phyloP scores from a whole-genome alignment of 371 early-diverging fungal species.

The Mucor indicus region DNA sequence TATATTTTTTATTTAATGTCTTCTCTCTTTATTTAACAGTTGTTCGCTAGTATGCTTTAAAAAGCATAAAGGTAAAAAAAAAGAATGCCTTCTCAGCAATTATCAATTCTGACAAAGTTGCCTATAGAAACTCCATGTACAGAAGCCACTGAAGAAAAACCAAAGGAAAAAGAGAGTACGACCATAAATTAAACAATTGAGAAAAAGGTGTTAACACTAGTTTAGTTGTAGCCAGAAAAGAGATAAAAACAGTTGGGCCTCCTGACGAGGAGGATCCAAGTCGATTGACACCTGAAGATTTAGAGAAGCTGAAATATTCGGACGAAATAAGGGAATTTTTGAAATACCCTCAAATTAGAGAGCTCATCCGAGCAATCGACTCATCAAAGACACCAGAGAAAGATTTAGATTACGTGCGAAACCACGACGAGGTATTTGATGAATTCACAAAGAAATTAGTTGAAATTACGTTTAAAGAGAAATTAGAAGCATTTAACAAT shows the following conservation, averaged over 20 bases:
- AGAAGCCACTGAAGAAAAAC: background rate
- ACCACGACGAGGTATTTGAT: constrained; percentile 16
- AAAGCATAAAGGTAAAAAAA: constrained; percentile 33
- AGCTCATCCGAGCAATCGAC: constrained; percentile 25
- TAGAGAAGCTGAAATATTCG: constrained; percentile 21
- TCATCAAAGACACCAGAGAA: constrained; percentile 26
- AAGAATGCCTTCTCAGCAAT: background rate
- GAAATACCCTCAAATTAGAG: constrained; percentile 27
- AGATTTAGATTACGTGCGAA: constrained; percentile 18
- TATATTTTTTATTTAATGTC: background rate
- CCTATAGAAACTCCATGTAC: constrained; percentile 17
- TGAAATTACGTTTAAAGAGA: constrained; percentile 16
- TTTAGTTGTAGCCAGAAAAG: constrained; percentile 8
- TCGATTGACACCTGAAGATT: constrained; percentile 18
- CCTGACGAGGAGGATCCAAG: constrained; percentile 35
- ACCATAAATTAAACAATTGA: too few relatives aligned
- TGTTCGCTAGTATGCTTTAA: constrained; percentile 43
- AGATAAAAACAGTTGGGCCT: constrained; percentile 10
- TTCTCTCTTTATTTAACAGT: constrained; percentile 5
- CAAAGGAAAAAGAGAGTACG: too few relatives aligned
- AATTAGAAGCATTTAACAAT: background rate
- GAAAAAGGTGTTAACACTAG: background rate
- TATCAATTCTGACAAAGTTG: background rate
- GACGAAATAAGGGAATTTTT: constrained; percentile 32
- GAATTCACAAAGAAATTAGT: constrained; percentile 20